Evolutionary conservation across 2,329 filamentous ascomycete species (phyloP), one percentile per base, ranked within the genome.

Genomic region (Botrytis cinerea): DNA sequence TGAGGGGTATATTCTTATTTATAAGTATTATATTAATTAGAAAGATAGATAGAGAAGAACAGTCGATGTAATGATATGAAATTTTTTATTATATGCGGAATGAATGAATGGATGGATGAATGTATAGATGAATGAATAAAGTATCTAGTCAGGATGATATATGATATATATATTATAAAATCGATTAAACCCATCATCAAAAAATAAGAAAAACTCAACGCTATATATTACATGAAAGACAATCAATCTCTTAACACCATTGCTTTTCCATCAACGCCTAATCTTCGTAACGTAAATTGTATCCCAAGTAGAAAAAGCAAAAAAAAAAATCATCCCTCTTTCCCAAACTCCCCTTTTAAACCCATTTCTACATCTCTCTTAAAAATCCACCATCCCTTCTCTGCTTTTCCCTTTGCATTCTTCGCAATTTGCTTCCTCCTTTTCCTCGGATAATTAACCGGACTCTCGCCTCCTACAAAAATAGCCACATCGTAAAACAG

Each of bases 401-500:
- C 77, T 75, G 76, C 88, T 81, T 89, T 89, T 77, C 74, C 77
- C 70, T 82, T 77, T 2, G 82, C 81, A 60, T 83, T 79, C 75
- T 82, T 78, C 14, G 82, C 84, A 4, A 45, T 54, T 32, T 72
- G 51, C 20, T 45, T 72, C 3, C 71, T 67, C 66, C 83, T 80
- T 73, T 81, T 81, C 46, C 84, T 83, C 4, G 84, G 84, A 79
- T 88, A 85, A 79, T 85, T 87, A 73, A 86, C 84, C 22, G 85
- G 86, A 57, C 82, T 84, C 76, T 87, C 86, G 0, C 85, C 85
- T 5, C 84, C 84, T 0, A 84, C 84, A 75, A 87, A 87, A 75
- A 84, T 86, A 76, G 83, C 84, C 75, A 84, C 82, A 77, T 87
- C 86, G 78, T 88, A 87, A 73, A 87, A 78, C 73, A 86, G 84